Evolutionary conservation across 768 basidiomycete species (phyloP).

Genomic region (Leucocoprinus sp.): DNA sequence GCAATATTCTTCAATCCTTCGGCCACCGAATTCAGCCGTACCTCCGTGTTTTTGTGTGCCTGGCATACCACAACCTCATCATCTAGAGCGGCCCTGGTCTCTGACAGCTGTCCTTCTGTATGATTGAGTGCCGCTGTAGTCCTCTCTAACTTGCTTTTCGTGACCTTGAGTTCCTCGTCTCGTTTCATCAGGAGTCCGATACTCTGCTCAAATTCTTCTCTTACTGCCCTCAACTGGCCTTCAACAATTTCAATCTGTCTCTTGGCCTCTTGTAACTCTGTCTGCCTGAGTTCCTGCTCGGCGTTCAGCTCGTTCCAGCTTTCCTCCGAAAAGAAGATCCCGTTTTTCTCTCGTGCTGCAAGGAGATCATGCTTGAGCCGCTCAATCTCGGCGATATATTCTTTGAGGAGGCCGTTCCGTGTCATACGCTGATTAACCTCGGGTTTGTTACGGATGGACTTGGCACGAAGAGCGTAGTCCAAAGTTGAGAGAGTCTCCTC

Average conservation of each 20-base stretch:
- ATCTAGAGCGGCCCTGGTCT: slow-evolving; percentile 53
- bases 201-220: slow-evolving; percentile 90
- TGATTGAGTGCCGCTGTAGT: slow-evolving; percentile 43
- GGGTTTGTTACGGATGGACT: slow-evolving; percentile 91
- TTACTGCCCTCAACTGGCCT: slow-evolving; percentile 66
- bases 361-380: slow-evolving; percentile 83
- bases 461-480: slow-evolving; percentile 92
- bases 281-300: slow-evolving; percentile 70
- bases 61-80: slow-evolving; percentile 75
- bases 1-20: slow-evolving; percentile 55
- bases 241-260: slow-evolving; percentile 80
- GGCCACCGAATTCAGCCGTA: slow-evolving; percentile 64
- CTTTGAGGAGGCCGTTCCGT: slow-evolving; percentile 84
- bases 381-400: slow-evolving; percentile 91
- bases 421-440: slow-evolving; percentile 95
- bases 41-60: slow-evolving; percentile 72
- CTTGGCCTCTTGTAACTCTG: slow-evolving; percentile 75
- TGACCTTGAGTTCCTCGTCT: slow-evolving; percentile 66
- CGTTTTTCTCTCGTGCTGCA: slow-evolving; percentile 93
- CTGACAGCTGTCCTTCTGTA: slow-evolving; percentile 51
- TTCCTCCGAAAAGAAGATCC: slow-evolving; percentile 89
- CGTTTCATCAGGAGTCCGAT: slow-evolving; percentile 66
- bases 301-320: slow-evolving; percentile 76
- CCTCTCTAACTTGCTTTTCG: slow-evolving; percentile 46
- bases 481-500: slow-evolving; percentile 97